Evolutionary conservation across 2,329 filamentous ascomycete genomes (phyloP).

Genomic region (Helotiales sp.): DNA sequence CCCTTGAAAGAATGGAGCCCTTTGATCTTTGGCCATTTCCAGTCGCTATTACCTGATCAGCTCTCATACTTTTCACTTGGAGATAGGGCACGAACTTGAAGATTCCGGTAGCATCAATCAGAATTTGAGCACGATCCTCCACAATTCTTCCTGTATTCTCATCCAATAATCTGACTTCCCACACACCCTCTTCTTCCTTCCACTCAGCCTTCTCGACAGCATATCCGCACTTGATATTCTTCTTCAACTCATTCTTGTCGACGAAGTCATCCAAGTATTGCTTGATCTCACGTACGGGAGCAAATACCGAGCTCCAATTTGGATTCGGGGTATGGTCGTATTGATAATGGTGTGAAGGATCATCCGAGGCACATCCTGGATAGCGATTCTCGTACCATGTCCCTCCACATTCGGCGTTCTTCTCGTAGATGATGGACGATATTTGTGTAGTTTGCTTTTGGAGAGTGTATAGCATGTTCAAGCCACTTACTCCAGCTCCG

Average conservation of each 20-base stretch:
- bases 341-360: constrained; percentile 59
- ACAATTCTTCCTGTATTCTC: constrained; percentile 39
- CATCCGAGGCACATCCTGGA: constrained; percentile 56
- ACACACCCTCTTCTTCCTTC: constrained; percentile 13
- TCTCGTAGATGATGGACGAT: constrained; percentile 54
- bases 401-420: constrained; percentile 54
- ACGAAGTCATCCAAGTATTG: constrained; percentile 51
- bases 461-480: constrained; percentile 47
- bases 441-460: constrained; percentile 39
- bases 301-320: constrained; percentile 59
- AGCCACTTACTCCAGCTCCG: constrained; percentile 48
- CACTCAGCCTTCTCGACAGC: constrained; percentile 37
- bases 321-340: constrained; percentile 61
- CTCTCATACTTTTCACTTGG: too few relatives aligned
- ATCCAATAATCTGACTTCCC: constrained; percentile 18
- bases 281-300: constrained; percentile 54
- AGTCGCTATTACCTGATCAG: constrained; percentile 38
- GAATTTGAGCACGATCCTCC: constrained; percentile 47
- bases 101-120: constrained; percentile 52
- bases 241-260: constrained; percentile 45
- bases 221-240: constrained; percentile 45
- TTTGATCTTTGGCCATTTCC: constrained; percentile 61
- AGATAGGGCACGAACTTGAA: constrained; percentile 45
- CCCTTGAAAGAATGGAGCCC: constrained; percentile 49
- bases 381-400: constrained; percentile 62